Evolutionary conservation across 352 stramenopile species (phyloP).

Genomic region (Phytophthora sp.): DNA sequence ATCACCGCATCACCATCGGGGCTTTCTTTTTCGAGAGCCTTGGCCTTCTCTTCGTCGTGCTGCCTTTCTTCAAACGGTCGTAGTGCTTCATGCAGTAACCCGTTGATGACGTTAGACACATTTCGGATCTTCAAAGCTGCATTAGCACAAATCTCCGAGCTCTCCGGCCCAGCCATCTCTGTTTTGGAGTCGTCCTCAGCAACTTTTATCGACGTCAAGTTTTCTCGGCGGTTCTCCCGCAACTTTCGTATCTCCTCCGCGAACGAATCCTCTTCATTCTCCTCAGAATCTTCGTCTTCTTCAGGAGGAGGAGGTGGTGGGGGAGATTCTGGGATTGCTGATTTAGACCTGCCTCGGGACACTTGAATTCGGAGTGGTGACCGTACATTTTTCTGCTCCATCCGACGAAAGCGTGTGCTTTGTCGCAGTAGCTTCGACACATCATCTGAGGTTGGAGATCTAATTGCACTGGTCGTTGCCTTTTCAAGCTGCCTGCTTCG

Average conservation of each 20-base stretch:
- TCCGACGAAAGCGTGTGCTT: slow-evolving; percentile 41
- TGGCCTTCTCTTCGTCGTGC: slow-evolving; percentile 38
- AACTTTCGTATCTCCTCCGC: slow-evolving; percentile 45
- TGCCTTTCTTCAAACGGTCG: slow-evolving; percentile 54
- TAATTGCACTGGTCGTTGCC: not conserved
- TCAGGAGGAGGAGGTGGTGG: slow-evolving; percentile 20
- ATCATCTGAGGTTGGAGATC: slow-evolving; percentile 38
- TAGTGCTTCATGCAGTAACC: slow-evolving; percentile 48
- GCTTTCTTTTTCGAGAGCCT: slow-evolving; percentile 18
- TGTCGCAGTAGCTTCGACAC: slow-evolving; percentile 34
- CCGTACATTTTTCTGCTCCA: not conserved
- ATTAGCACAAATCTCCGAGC: not conserved
- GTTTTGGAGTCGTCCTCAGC: slow-evolving; percentile 22
- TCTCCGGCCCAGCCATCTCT: slow-evolving; percentile 1
- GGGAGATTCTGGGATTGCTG: slow-evolving; percentile 11
- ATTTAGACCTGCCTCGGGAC: not conserved
- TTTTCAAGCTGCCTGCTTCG: not conserved
- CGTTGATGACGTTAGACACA: slow-evolving; percentile 49
- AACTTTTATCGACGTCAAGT: slow-evolving; percentile 8
- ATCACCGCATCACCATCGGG: slow-evolving; percentile 9
- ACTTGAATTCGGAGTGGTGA: slow-evolving; percentile 15
- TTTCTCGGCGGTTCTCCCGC: slow-evolving; percentile 19
- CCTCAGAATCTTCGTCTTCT: slow-evolving; percentile 16
- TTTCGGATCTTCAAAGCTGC: slow-evolving; percentile 34
- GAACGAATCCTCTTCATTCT: slow-evolving; percentile 56